Evolutionary conservation across 768 basidiomycete species (phyloP), one percentile per base, ranked within the genome.

Genomic region (Lactarius vividus): DNA sequence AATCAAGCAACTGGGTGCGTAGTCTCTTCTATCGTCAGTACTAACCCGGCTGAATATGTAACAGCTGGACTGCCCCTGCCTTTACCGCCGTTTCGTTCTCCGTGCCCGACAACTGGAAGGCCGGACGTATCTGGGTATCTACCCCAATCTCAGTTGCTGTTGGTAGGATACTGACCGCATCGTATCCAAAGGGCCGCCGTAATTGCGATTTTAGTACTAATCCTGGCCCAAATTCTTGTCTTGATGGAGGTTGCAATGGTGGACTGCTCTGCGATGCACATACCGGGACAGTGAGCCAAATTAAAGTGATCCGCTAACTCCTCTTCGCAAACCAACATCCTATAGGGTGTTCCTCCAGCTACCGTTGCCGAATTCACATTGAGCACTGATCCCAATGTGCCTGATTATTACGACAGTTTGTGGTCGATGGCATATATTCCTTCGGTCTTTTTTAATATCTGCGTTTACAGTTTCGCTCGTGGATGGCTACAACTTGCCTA

Each of bases 171-270:
- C 49, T 61, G 28, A 59, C 46, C 10, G 16, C 39, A 29, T 28
- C 10, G 9, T 8, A 53, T 33, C n/a, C 39, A 5, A 60, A 78
- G 77, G 79, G 68, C 49, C 78, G 79, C 52, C 76, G 78, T 23
- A 71, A 77, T 66, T 80, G 80, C 69, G 69, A 79, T 61, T 80
- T 80, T 74, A 69, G 65, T 33, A 69, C 64, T 33, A 74, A 75
- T 39, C 74, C 75, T 42, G 74, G 74, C 39, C 76, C 77, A 11
- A 71, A 73, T 31, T 72, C 75, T 18, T 80, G 79, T 67, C 52
- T 73, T 1, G 75, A 75, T 28, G 80, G 80, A n/a, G 78, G 78
- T 29, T 79, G 79, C 70, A 79, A 76, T 52, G 77, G 79, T 55
- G 80, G 80, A 44, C 71, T 80, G 0, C 57, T 72, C 26, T 80